Conservation (phyloP, 148 eudicot species). For the Polygonum maritimum region DNA sequence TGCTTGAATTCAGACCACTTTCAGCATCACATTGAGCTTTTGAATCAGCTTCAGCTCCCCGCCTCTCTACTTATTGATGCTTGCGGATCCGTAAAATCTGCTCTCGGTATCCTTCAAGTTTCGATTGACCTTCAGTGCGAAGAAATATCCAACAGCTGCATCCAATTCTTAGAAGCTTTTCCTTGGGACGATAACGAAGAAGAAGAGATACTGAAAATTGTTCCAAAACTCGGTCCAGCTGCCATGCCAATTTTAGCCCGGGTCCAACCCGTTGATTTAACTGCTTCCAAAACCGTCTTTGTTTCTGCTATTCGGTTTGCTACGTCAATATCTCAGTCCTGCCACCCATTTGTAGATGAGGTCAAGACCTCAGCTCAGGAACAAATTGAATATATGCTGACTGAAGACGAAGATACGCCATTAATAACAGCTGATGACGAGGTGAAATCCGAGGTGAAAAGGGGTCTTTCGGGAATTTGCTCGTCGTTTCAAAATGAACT, state of each 20-base stretch:
- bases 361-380: conserved; percentile 75
- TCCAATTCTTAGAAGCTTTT: conserved; percentile 61
- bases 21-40: conserved; percentile 40
- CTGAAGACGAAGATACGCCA: conserved; percentile 52
- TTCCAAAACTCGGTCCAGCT: conserved; percentile 42
- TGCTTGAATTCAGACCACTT: conserved; percentile 38
- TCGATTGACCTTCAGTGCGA: conserved; percentile 41
- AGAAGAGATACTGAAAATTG: conserved; percentile 40
- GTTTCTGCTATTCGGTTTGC: conserved; percentile 76
- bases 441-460: conserved; percentile 39
- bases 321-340: conserved; percentile 37
- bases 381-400: conserved; percentile 91
- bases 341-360: conserved; percentile 63
- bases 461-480: conserved; percentile 41
- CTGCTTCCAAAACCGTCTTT: conserved; percentile 48
- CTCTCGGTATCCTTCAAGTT: conserved; percentile 58
- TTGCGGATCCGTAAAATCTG: conserved; percentile 47
- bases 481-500: conserved; percentile 36
- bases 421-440: conserved; percentile 49
- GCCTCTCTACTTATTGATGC: conserved; percentile 35
- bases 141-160: conserved; percentile 39
- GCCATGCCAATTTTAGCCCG: conserved; percentile 63
- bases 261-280: conserved; percentile 40
- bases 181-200: conserved; percentile 81
- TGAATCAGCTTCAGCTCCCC: conserved; percentile 40